Conservation (phyloP, 2,329 filamentous ascomycete genomes). For the Talaromyces sp. region DNA sequence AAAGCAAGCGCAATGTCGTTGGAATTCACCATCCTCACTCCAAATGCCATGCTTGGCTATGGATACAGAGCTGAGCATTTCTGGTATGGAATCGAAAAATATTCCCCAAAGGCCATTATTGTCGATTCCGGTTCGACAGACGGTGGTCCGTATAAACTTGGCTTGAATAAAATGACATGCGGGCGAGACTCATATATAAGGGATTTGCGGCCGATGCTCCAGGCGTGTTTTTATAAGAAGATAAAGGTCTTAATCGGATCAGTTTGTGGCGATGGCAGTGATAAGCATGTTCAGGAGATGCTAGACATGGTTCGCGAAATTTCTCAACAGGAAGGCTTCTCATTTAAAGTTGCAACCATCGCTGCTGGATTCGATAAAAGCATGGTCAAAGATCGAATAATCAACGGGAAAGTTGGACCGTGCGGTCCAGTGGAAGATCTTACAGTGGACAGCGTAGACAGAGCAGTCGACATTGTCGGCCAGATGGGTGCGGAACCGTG, state of each 20-base stretch:
- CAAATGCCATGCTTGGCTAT: slow-evolving; percentile 48
- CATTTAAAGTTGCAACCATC: slow-evolving; percentile 27
- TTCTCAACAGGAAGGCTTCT: slow-evolving; percentile 19
- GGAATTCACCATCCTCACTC: slow-evolving; percentile 37
- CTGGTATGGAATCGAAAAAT: slow-evolving; percentile 35
- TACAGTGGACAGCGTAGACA: slow-evolving; percentile 33
- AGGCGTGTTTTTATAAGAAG: slow-evolving; percentile 25
- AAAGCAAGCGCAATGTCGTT: not conserved
- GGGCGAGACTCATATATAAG: slow-evolving; percentile 36
- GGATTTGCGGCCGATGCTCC: slow-evolving; percentile 39
- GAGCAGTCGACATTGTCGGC: slow-evolving; percentile 34
- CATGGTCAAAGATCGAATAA: slow-evolving; percentile 23
- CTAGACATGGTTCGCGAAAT: slow-evolving; percentile 35
- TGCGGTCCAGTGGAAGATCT: slow-evolving; percentile 39
- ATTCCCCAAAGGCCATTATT: slow-evolving; percentile 18
- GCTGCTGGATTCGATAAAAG: slow-evolving; percentile 36
- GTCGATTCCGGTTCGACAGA: slow-evolving; percentile 29
- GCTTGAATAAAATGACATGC: slow-evolving; percentile 32
- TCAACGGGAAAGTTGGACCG: slow-evolving; percentile 30
- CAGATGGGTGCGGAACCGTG: slow-evolving; percentile 46
- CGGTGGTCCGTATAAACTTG: slow-evolving; percentile 24
- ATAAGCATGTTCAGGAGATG: slow-evolving; percentile 40
- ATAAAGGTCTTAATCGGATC: slow-evolving; percentile 42
- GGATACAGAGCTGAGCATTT: slow-evolving; percentile 41
- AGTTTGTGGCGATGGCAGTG: slow-evolving; percentile 45